Evolutionary conservation across 495 filamentous ascomycete genomes (phyloP).

Genomic region (Echria macrotheca): DNA sequence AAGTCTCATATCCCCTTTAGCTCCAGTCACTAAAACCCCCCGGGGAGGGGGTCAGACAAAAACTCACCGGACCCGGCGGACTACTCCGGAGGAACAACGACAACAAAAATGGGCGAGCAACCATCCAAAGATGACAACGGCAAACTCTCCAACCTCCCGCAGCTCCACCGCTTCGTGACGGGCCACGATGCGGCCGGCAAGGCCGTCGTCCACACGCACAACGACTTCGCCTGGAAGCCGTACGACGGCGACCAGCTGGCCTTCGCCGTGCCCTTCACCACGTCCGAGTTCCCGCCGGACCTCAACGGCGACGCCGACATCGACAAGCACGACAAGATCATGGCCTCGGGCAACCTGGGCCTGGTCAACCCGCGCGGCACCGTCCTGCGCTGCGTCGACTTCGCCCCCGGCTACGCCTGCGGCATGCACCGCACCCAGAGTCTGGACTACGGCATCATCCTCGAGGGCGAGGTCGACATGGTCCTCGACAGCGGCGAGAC

Average conservation of each 20-base stretch:
- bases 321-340: slow-evolving; percentile 27
- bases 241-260: slow-evolving; percentile 30
- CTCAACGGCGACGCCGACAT: slow-evolving; percentile 51
- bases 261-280: slow-evolving; percentile 43
- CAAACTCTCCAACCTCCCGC: slow-evolving; percentile 31
- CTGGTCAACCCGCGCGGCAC: slow-evolving; percentile 47
- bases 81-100: no score
- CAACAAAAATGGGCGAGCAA: slow-evolving; percentile 15
- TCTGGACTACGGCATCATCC: slow-evolving; percentile 69
- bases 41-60: no score
- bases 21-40: no score
- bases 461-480: slow-evolving; percentile 68
- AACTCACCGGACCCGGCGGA: no score
- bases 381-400: slow-evolving; percentile 57
- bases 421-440: slow-evolving; percentile 68
- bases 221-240: slow-evolving; percentile 26
- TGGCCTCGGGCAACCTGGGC: slow-evolving; percentile 35
- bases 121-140: background rate
- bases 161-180: slow-evolving; percentile 35
- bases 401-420: slow-evolving; percentile 47
- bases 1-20: no score
- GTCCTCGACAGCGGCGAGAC: slow-evolving; percentile 56
- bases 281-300: slow-evolving; percentile 47
- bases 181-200: slow-evolving; percentile 34
- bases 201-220: slow-evolving; percentile 30